These are phyloP conservation scores for Glebionis coronaria DNA, from an alignment of 129 eudicot species.

Conservation along the genomic window DNA sequence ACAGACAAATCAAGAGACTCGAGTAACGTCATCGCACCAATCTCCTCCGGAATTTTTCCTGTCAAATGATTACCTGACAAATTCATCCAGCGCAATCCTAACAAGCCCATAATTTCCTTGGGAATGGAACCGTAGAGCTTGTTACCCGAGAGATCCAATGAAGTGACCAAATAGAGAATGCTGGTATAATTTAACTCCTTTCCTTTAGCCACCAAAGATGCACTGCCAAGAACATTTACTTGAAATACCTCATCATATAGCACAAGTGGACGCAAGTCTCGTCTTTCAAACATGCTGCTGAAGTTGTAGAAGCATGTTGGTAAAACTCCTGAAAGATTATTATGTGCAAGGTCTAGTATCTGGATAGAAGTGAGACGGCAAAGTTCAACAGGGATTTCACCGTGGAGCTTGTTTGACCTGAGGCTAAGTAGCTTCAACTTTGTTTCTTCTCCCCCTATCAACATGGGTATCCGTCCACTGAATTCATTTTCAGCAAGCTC, in stretches of 20 bases:
- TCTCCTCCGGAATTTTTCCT: slow-evolving; percentile 35
- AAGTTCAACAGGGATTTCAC: slow-evolving; percentile 34
- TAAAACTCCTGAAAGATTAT: slow-evolving; percentile 34
- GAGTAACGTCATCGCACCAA: slow-evolving; percentile 34
- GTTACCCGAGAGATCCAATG: slow-evolving; percentile 42
- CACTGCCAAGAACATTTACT: slow-evolving; percentile 15
- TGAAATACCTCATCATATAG: slow-evolving; percentile 22
- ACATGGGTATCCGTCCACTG: slow-evolving; percentile 21
- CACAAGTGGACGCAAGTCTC: not conserved
- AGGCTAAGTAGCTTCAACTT: slow-evolving; percentile 36
- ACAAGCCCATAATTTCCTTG: slow-evolving; percentile 13
- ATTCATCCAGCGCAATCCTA: slow-evolving; percentile 30
- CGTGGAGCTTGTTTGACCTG: slow-evolving; percentile 27
- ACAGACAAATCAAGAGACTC: slow-evolving; percentile 40
- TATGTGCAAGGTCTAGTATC: slow-evolving; percentile 38
- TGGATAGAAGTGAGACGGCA: slow-evolving; percentile 36
- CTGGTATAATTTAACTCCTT: slow-evolving; percentile 18
- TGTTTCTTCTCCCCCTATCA: slow-evolving; percentile 18
- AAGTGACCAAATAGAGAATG: slow-evolving; percentile 21
- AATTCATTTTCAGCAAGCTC: slow-evolving; percentile 34
- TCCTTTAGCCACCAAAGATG: slow-evolving; percentile 38
- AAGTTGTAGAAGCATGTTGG: slow-evolving; percentile 40
- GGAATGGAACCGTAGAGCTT: slow-evolving; percentile 32
- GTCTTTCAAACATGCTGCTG: slow-evolving; percentile 19
- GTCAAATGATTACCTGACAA: slow-evolving; percentile 34